Conservation (phyloP, 192 early-diverging fungal genomes). For the Cetraspora pellucida region DNA sequence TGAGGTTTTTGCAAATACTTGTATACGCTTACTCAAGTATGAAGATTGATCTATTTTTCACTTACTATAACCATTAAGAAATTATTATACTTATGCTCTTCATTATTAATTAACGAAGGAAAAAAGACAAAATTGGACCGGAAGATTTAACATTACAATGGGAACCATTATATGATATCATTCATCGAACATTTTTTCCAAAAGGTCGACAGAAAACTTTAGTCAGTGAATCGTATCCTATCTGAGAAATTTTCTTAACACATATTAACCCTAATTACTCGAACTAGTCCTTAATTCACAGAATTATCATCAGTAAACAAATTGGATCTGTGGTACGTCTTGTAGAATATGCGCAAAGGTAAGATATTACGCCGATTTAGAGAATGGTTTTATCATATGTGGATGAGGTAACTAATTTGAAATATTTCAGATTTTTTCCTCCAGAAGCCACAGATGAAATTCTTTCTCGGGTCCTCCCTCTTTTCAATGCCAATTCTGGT, state of each 20-base stretch:
- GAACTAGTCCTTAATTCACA: background rate
- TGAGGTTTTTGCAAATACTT: conserved; percentile 60
- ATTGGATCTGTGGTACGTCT: conserved; percentile 52
- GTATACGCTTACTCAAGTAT: conserved; percentile 71
- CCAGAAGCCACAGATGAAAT: conserved; percentile 68
- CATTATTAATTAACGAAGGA: conserved; percentile 43
- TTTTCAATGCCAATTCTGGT: conserved; percentile 69
- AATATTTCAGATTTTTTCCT: conserved; percentile 64
- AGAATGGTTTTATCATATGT: conserved; percentile 36
- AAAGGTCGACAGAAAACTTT: conserved; percentile 67
- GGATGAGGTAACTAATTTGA: background rate
- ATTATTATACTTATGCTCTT: background rate
- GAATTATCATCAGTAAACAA: conserved; percentile 47
- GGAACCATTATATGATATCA: conserved; percentile 71
- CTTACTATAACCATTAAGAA: conserved; percentile 7
- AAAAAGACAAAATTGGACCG: conserved; percentile 63
- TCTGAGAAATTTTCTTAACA: background rate
- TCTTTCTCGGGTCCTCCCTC: conserved; percentile 76
- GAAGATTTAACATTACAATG: conserved; percentile 73
- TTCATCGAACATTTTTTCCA: conserved; percentile 60
- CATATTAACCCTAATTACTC: background rate
- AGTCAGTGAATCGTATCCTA: conserved; percentile 57
- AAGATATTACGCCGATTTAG: conserved; percentile 39
- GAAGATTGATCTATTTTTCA: conserved; percentile 21
- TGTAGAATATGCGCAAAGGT: conserved; percentile 54